These are phyloP conservation scores for Xylaria sp. DNA, from an alignment of 2,329 filamentous ascomycete genomes.

Conservation along the genomic window DNA sequence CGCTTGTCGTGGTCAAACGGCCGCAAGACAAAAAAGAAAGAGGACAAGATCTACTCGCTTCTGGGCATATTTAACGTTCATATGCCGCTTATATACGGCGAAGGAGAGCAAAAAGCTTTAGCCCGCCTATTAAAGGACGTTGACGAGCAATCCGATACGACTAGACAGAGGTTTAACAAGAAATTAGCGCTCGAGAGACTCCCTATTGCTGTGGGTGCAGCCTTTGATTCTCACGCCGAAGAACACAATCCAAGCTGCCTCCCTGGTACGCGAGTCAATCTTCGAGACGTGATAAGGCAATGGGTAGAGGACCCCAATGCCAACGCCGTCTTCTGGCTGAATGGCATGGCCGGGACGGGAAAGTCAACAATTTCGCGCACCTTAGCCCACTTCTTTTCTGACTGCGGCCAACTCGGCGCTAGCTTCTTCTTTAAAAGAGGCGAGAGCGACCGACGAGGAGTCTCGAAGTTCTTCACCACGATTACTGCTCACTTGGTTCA, in stretches of 20 bases:
- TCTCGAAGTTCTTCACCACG: constrained; percentile 6
- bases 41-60: constrained; percentile 39
- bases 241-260: constrained; percentile 11
- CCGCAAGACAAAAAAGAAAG: constrained; percentile 33
- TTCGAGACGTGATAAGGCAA: constrained; percentile 6
- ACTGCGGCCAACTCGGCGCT: neutral
- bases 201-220: constrained; percentile 1
- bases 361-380: constrained; percentile 15
- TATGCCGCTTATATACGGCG: neutral
- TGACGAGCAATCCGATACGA: neutral
- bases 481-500: constrained; percentile 6
- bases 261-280: constrained; percentile 5
- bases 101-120: constrained; percentile 8
- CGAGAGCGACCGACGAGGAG: constrained; percentile 2
- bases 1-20: constrained; percentile 15
- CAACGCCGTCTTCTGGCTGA: constrained; percentile 16
- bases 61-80: constrained; percentile 33
- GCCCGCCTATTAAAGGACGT: neutral
- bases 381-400: neutral
- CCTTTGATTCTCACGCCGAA: constrained; percentile 21
- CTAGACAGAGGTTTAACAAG: no score
- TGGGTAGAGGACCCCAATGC: constrained; percentile 6
- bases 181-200: neutral
- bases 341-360: constrained; percentile 20
- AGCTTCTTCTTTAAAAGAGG: constrained; percentile 29